Percentiles rank a stretch among this genome's conserved stretches.
phyloP scores from a whole-genome alignment of 192 early-diverging fungal species.

The Geosiphon pyriformis region DNA sequence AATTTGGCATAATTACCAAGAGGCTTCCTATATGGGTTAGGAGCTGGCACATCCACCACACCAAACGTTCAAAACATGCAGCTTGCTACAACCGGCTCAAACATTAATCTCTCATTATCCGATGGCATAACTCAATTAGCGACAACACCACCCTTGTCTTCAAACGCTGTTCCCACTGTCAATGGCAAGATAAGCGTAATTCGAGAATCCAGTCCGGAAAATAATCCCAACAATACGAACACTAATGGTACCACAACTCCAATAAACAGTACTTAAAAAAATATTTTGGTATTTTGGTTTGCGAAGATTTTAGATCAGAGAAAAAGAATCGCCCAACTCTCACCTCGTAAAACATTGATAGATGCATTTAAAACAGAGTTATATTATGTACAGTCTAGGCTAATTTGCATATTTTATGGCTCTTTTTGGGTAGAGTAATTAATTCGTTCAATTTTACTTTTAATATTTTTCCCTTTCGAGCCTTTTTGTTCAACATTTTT shows the following conservation, averaged over 20 bases:
- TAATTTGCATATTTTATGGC: not conserved
- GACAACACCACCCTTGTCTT: not conserved
- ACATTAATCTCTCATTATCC: not conserved
- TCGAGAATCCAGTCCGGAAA: not conserved
- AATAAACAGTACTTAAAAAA: slow-evolving; percentile 17
- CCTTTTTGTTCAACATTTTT: too few relatives aligned
- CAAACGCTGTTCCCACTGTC: not conserved
- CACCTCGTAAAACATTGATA: too few relatives aligned
- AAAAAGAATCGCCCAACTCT: too few relatives aligned
- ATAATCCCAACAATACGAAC: not conserved
- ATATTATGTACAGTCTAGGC: not conserved
- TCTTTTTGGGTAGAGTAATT: not conserved
- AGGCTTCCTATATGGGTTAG: slow-evolving; percentile 47
- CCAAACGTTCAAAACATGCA: slow-evolving; percentile 7
- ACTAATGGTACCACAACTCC: slow-evolving; percentile 23
- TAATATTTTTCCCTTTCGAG: not conserved
- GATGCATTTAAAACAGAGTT: too few relatives aligned
- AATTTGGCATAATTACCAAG: too few relatives aligned
- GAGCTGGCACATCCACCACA: slow-evolving; percentile 15
- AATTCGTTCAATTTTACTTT: not conserved
- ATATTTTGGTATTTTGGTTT: too few relatives aligned
- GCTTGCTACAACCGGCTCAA: slow-evolving; percentile 2
- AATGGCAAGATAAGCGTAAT: slow-evolving; percentile 12
- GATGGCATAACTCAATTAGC: not conserved
- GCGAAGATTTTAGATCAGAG: too few relatives aligned